Conservation (phyloP, 1,284 basidiomycete species). For the Xerocomus nothofagi region DNA sequence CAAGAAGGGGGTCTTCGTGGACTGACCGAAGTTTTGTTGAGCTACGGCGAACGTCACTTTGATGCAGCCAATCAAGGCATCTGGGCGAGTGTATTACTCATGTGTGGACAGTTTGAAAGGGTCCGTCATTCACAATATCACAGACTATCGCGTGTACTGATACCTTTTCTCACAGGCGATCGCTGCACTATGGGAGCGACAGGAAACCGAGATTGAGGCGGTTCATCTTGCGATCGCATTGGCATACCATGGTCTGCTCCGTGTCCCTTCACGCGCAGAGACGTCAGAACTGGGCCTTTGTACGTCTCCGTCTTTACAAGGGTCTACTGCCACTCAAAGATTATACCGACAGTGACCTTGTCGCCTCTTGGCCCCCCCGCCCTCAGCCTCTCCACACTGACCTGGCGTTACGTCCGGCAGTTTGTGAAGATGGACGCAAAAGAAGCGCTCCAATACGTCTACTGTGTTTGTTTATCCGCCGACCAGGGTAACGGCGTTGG, state of each 20-base stretch:
- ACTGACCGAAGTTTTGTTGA: slow-evolving; percentile 78
- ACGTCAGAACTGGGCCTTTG: slow-evolving; percentile 80
- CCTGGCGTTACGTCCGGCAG: slow-evolving; percentile 91
- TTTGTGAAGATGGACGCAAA: slow-evolving; percentile 91
- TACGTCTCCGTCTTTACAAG: slow-evolving; percentile 44
- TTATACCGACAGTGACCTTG: slow-evolving; percentile 52
- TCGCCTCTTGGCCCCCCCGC: slow-evolving; percentile 63
- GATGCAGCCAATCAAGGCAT: slow-evolving; percentile 69
- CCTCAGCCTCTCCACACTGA: slow-evolving; percentile 82
- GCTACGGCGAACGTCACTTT: slow-evolving; percentile 91
- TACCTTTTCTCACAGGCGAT: slow-evolving; percentile 46
- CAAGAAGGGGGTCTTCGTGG: slow-evolving; percentile 80
- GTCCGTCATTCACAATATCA: slow-evolving; percentile 42
- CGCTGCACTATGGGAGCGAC: slow-evolving; percentile 86
- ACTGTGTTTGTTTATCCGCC: slow-evolving; percentile 80
- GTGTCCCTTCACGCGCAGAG: slow-evolving; percentile 77
- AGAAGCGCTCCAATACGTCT: slow-evolving; percentile 95
- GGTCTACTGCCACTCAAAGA: neutral
- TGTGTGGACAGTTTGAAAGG: slow-evolving; percentile 94
- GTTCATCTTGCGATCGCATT: slow-evolving; percentile 93
- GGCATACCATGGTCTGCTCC: slow-evolving; percentile 90
- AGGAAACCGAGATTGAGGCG: slow-evolving; percentile 89
- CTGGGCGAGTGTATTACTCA: slow-evolving; percentile 90
- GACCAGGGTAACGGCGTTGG: slow-evolving; percentile 75
- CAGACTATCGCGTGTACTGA: neutral